These are phyloP conservation scores for Colletotrichum ledebouriae DNA, from an alignment of 2,329 filamentous ascomycete genomes.

Conservation along the genomic window DNA sequence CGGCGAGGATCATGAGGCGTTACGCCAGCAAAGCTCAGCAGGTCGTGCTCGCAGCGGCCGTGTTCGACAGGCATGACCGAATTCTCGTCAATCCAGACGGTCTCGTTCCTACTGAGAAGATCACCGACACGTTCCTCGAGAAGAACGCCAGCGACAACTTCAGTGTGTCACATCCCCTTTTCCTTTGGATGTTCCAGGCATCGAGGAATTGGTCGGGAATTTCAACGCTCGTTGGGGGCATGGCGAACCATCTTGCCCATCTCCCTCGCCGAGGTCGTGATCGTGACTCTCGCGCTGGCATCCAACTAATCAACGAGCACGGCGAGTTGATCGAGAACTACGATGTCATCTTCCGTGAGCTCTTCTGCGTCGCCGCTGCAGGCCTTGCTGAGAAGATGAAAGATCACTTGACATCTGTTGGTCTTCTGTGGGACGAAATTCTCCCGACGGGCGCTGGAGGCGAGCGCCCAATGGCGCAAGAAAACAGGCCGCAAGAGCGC, in stretches of 20 bases:
- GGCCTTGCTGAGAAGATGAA: constrained; percentile 78
- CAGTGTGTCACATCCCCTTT: constrained; percentile 80
- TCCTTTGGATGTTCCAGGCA: constrained; percentile 89
- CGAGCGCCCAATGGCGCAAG: constrained; percentile 42
- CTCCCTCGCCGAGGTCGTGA: constrained; percentile 57
- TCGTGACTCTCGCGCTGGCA: constrained; percentile 53
- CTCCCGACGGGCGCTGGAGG: constrained; percentile 70
- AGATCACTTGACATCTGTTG: constrained; percentile 72
- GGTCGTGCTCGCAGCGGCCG: constrained; percentile 69
- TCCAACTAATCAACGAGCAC: constrained; percentile 64
- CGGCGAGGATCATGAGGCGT: constrained; percentile 64
- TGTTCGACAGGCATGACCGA: constrained; percentile 76
- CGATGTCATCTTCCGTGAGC: constrained; percentile 81
- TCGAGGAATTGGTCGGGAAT: constrained; percentile 83
- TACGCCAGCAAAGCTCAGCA: constrained; percentile 73
- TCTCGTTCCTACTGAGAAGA: constrained; percentile 77
- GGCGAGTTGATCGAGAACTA: constrained; percentile 76
- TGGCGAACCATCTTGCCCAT: constrained; percentile 77
- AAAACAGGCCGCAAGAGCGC: constrained; percentile 23
- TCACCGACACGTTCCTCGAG: constrained; percentile 82
- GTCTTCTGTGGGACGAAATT: constrained; percentile 82
- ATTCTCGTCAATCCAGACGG: constrained; percentile 79
- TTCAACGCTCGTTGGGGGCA: constrained; percentile 75
- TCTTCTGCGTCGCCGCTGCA: constrained; percentile 84
- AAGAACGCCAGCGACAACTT: constrained; percentile 78